phyloP scores from a whole-genome alignment of 2,329 filamentous ascomycete genomes.

The Colletotrichum tamarilloi region DNA sequence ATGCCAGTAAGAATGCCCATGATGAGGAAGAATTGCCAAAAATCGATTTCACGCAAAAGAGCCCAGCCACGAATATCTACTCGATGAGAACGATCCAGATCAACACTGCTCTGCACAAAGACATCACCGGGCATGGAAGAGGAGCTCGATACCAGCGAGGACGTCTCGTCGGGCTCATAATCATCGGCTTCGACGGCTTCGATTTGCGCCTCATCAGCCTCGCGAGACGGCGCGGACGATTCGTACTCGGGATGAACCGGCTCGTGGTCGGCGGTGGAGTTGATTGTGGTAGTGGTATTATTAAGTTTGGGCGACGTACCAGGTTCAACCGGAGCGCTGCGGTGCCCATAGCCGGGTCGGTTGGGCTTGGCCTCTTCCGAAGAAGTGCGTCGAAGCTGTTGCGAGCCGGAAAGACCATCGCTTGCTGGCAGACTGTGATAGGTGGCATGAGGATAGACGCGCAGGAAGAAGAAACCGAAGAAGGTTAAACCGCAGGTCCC shows the following conservation, averaged over 20 bases:
- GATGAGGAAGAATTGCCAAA: slow-evolving; percentile 90
- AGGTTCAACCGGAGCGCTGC: slow-evolving; percentile 63
- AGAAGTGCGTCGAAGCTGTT: slow-evolving; percentile 53
- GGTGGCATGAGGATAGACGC: slow-evolving; percentile 71
- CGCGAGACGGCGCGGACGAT: slow-evolving; percentile 26
- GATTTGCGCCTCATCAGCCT: slow-evolving; percentile 39
- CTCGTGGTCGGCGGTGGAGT: slow-evolving; percentile 38
- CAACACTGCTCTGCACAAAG: slow-evolving; percentile 69
- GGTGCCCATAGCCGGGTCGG: slow-evolving; percentile 51
- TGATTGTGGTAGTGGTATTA: slow-evolving; percentile 40
- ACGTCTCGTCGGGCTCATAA: slow-evolving; percentile 75
- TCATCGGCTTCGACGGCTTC: slow-evolving; percentile 42
- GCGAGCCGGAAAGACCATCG: slow-evolving; percentile 41
- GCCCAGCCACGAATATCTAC: slow-evolving; percentile 90
- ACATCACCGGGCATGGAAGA: slow-evolving; percentile 63
- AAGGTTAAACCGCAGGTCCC: slow-evolving; percentile 84
- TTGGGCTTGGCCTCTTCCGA: slow-evolving; percentile 54
- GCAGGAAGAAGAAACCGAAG: slow-evolving; percentile 85
- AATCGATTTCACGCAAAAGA: slow-evolving; percentile 78
- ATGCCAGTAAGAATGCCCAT: slow-evolving; percentile 94
- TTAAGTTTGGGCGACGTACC: slow-evolving; percentile 67
- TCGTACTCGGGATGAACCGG: slow-evolving; percentile 12
- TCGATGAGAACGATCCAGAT: slow-evolving; percentile 80
- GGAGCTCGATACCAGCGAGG: slow-evolving; percentile 80
- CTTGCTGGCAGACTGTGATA: slow-evolving; percentile 67